These are phyloP conservation scores for Monilinia polystroma DNA, from an alignment of 2,329 filamentous ascomycete species.

Conservation along the genomic window DNA sequence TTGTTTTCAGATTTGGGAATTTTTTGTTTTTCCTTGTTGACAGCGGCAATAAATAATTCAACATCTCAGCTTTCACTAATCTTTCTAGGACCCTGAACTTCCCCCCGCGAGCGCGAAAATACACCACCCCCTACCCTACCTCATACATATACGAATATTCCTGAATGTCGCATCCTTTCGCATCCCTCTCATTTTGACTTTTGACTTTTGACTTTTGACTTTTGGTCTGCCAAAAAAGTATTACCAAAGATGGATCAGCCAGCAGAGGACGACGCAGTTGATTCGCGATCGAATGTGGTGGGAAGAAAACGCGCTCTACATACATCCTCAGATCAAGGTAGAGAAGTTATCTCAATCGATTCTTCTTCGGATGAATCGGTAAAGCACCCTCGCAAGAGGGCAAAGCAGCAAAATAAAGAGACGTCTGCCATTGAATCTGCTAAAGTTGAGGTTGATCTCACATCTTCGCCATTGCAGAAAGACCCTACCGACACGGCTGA, in stretches of 20 bases:
- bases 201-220: neutral
- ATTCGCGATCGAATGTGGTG: slow-evolving; percentile 18
- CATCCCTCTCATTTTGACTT: neutral
- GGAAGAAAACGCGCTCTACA: slow-evolving; percentile 23
- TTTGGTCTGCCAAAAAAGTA: neutral
- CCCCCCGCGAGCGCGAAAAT: neutral
- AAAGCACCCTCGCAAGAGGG: slow-evolving; percentile 13
- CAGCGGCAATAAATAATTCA: neutral
- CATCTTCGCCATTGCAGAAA: slow-evolving; percentile 2
- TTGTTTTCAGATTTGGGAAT: neutral
- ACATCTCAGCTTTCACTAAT: slow-evolving; percentile 19
- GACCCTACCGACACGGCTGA: neutral
- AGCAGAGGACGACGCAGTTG: slow-evolving; percentile 18
- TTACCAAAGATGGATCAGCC: slow-evolving; percentile 8
- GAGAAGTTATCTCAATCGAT: slow-evolving; percentile 16
- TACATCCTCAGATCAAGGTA: slow-evolving; percentile 3
- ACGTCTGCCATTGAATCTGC: neutral
- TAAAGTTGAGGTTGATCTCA: slow-evolving; percentile 6
- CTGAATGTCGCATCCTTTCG: neutral
- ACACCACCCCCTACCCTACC: neutral
- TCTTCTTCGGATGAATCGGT: slow-evolving; percentile 22
- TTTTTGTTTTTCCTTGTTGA: neutral
- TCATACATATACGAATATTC: neutral
- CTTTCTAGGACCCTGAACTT: slow-evolving; percentile 11
- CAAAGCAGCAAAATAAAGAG: neutral